Base-by-base conservation (phyloP, 2,329 filamentous ascomycete genomes). In the Ampelomyces quisqualis region DNA sequence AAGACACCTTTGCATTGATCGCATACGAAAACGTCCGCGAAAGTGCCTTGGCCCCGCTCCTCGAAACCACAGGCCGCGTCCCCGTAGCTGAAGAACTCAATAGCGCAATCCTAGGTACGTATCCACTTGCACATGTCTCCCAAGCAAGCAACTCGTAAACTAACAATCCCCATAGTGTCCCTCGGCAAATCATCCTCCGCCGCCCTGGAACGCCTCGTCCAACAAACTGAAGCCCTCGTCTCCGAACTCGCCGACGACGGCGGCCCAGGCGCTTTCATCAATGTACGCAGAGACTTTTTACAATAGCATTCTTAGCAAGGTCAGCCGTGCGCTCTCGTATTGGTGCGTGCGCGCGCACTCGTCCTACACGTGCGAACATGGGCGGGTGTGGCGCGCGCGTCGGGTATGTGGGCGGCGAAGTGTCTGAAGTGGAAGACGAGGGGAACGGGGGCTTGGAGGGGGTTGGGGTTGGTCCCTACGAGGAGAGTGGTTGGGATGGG, bases 11-110 rank as follows among this genome's bases (percentile, higher is more conserved):
- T 70, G 86, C 89, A 5, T 74, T 96, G 39, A 80, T 97, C 50
- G 90, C 90, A 1, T 98, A 97, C 60, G 72, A 80, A 23, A 88
- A 96, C 60, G 88, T 90, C 1, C 76, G 86, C 11, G 81, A 84
- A 53, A 88, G 87, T 48, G 80, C 85, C 44, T 79, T 96, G 43
- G 84, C 85, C 11, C 85, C 88, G 60, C 72, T 96, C 45, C 73
- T 98, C 42, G 88, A 95, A 57, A 76, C 79, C 26, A 80, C 79
- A 37, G 89, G 88, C 1, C 77, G 93, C 29, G 80, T 84, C 13
- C 77, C 81, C 13, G 88, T 97, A 27, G 90, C 90, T 7, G 93
- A 98, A 71, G 90, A 95, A 67, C 75, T 98, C 41, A 97, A 97
- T 68, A 88, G 88, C 46, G 90, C 89, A 32, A 95, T 98, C 57